phyloP scores from a whole-genome alignment of 2,329 filamentous ascomycete genomes.

The Fusarium luffae region DNA sequence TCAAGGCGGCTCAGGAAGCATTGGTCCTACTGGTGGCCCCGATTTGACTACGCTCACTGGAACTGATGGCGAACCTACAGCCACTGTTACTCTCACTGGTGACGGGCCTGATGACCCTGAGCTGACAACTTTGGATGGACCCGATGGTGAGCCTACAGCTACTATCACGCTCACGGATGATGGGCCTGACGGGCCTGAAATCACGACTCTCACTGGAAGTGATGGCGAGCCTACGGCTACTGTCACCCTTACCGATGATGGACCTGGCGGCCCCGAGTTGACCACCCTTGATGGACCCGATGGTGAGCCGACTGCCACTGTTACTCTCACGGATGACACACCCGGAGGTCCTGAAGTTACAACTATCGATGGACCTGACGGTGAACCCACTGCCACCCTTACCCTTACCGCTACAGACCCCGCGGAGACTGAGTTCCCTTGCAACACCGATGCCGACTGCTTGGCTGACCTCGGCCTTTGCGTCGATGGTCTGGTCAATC shows the following conservation, averaged over 20 bases:
- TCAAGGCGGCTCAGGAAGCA: neutral
- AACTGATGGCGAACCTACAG: neutral
- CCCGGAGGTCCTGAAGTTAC: neutral
- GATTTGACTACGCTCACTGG: neutral
- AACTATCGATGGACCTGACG: neutral
- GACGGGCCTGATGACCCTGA: neutral
- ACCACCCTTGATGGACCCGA: neutral
- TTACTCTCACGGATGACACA: neutral
- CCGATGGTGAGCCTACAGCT: neutral
- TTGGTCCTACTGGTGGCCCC: neutral
- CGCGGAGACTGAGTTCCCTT: neutral
- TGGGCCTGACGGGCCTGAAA: neutral
- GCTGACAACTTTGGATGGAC: neutral
- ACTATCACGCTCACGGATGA: neutral
- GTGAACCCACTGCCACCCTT: neutral
- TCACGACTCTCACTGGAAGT: neutral
- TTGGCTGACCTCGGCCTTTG: slow-evolving; percentile 1
- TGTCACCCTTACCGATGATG: neutral
- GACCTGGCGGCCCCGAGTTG: neutral
- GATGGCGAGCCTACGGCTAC: neutral
- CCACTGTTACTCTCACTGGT: neutral
- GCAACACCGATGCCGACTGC: neutral
- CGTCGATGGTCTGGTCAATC: neutral
- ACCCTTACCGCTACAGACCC: neutral
- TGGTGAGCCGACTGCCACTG: neutral